Evolutionary conservation across 129 eudicot species (phyloP).

Genomic region (Apium graveolens): DNA sequence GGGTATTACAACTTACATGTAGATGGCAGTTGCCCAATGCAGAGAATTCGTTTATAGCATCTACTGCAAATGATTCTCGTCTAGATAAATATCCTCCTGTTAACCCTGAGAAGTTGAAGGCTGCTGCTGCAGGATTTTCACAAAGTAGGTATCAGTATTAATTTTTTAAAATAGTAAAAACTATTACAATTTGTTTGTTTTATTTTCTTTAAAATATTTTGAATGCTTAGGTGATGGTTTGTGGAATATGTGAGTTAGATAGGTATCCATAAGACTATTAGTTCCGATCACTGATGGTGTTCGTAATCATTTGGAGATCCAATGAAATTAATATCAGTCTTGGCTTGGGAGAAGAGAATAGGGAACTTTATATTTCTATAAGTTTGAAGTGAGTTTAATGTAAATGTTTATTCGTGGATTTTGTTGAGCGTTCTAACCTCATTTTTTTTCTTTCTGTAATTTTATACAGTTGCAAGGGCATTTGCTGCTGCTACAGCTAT

Average conservation of each 20-base stretch:
- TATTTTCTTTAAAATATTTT: neutral
- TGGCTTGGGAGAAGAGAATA: neutral
- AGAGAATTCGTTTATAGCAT: conserved; percentile 50
- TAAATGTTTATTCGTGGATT: neutral
- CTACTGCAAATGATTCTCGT: conserved; percentile 81
- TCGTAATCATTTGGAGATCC: neutral
- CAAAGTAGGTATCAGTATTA: conserved; percentile 44
- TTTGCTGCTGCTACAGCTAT: conserved; percentile 79
- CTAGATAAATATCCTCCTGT: conserved; percentile 47
- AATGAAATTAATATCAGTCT: neutral
- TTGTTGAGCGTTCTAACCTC: neutral
- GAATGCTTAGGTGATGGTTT: neutral
- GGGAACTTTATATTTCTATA: neutral
- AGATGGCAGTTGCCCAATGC: conserved; percentile 81
- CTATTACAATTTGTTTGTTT: neutral
- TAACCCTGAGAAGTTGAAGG: conserved; percentile 59
- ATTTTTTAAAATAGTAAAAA: neutral
- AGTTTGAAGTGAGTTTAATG: neutral
- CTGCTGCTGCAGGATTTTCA: conserved; percentile 71
- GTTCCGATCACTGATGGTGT: neutral
- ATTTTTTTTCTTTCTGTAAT: neutral
- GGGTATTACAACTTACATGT: conserved; percentile 20
- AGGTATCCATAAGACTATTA: neutral
- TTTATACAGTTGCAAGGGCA: conserved; percentile 62
- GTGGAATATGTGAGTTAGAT: neutral